Evolutionary conservation across 2,329 filamentous ascomycete genomes (phyloP).

Genomic region (Penicillium polonicum): DNA sequence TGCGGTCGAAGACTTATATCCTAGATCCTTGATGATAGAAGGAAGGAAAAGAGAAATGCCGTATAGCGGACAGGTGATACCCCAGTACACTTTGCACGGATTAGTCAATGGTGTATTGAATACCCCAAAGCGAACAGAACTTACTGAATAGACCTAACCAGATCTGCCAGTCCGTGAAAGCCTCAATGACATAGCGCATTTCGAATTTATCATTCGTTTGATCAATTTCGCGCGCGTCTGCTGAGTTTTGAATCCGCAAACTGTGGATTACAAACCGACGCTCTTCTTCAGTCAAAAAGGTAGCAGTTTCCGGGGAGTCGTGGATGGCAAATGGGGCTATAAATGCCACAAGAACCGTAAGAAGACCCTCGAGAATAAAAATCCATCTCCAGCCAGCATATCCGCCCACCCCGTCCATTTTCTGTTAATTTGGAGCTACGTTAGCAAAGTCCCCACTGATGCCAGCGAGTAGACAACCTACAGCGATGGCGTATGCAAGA

Average conservation of each 20-base stretch:
- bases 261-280: constrained; percentile 40
- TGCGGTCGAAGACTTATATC: constrained; percentile 40
- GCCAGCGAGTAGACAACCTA: constrained; percentile 31
- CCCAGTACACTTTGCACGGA: constrained; percentile 39
- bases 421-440: constrained; percentile 20
- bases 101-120: constrained; percentile 6
- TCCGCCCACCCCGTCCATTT: constrained; percentile 52
- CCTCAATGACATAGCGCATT: constrained; percentile 41
- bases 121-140: constrained; percentile 5
- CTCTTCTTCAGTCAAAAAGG: constrained; percentile 44
- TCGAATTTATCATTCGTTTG: constrained; percentile 36
- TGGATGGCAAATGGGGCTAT: constrained; percentile 47
- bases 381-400: constrained; percentile 53
- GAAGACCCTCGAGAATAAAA: constrained; percentile 51
- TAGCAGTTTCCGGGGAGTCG: constrained; percentile 47
- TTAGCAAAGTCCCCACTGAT: constrained; percentile 8
- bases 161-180: constrained; percentile 45
- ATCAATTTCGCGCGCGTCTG: constrained; percentile 26
- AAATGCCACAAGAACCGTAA: constrained; percentile 46
- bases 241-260: constrained; percentile 38
- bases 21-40: constrained; percentile 44
- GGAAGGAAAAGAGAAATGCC: constrained; percentile 43
- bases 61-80: constrained; percentile 44
- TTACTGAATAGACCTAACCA: constrained; percentile 41
- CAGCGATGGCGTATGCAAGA: constrained; percentile 51